These are phyloP conservation scores for Onygenales sp. DNA, from an alignment of 2,329 filamentous ascomycete genomes.

Conservation along the genomic window DNA sequence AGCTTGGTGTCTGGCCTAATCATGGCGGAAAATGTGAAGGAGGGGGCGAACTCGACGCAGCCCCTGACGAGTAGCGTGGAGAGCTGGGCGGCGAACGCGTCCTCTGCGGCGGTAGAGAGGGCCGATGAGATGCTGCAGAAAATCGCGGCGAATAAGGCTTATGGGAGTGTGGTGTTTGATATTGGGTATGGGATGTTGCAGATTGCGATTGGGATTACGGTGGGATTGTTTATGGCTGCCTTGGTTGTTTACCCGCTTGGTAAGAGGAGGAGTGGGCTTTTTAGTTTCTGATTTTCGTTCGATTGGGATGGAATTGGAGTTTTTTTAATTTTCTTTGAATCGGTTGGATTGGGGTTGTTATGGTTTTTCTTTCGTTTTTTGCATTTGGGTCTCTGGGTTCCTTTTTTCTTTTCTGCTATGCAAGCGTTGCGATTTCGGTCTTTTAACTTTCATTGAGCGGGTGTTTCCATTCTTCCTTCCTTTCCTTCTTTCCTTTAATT, in stretches of 20 bases:
- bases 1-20: conserved; percentile 48
- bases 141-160: conserved; percentile 26
- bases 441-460: no score
- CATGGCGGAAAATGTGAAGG: conserved; percentile 5
- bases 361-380: not conserved
- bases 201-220: conserved; percentile 39
- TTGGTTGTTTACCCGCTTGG: conserved; percentile 38
- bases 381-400: not conserved
- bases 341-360: not conserved
- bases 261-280: conserved; percentile 37
- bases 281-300: conserved; percentile 28
- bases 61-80: not conserved
- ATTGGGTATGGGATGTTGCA: conserved; percentile 40
- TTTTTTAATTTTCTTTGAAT: not conserved
- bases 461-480: no score
- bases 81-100: conserved; percentile 9
- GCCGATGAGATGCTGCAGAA: conserved; percentile 1
- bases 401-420: not conserved
- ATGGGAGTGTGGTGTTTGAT: conserved; percentile 28
- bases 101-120: not conserved
- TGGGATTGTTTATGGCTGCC: conserved; percentile 38
- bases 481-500: no score
- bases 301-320: not conserved
- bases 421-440: no score
- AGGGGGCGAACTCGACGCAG: conserved; percentile 9